Base-by-base conservation (phyloP, 169 alveolate genomes). In the Babesia bovis region DNA sequence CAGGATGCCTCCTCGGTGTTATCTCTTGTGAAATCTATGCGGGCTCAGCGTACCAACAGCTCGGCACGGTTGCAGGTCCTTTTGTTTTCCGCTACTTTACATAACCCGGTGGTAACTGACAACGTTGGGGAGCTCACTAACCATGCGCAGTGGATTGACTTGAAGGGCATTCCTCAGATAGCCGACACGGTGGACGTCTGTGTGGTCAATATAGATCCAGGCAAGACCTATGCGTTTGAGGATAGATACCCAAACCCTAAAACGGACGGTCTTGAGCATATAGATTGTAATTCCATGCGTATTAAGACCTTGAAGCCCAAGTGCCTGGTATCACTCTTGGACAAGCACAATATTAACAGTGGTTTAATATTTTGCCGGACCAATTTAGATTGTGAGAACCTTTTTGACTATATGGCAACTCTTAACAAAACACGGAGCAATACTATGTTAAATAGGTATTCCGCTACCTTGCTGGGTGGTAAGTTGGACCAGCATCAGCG, bases 71-170 rank as follows among this genome's bases (percentile, higher is more conserved):
- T 81, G 23, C 88, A 81, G 47, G 78, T 82, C 1, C 78, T 69
- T 5, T 53, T 81, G 56, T 81, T 70, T 51, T 81, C 88, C n/a
- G 88, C 88, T 19, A 81, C 88, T 9, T 55, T 81, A 40, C 88
- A 81, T 55, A 82, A 71, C 19, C 55, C 76, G 26, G 71, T 47
- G 32, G 88, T 81, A 26, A 65, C 53, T 25, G 73, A 81, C 15
- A 49, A 82, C 49, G 78, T 81, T 35, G 78, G 42, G 56, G 52
- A 61, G 61, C 76, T 81, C 19, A 81, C 88, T 28, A 58, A 59
- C 28, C 50, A 71, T 23, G 82, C 88, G 21, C 61, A 71, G 44
- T 81, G 69, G 73, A 69, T 81, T 30, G 88, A 81, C 63, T 52
- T 81, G 49, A 81, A 81, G 52, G 88, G 88, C 17, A 60, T 63